Base-by-base conservation (phyloP, 2,329 filamentous ascomycete genomes). In the Septoria linicola region DNA sequence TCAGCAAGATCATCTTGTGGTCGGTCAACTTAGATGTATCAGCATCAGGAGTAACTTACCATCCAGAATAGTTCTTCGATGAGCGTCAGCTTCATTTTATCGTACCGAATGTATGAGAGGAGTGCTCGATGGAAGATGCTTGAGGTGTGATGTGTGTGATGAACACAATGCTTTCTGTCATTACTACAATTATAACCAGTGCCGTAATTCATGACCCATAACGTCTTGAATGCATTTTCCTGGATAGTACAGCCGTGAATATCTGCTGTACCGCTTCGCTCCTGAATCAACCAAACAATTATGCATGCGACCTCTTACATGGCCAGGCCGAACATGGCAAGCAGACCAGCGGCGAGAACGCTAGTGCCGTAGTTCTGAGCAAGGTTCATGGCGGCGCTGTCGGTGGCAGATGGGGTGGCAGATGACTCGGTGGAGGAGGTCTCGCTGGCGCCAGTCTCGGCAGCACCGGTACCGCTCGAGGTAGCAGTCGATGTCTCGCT, bases 321-420 rank as follows among this genome's bases (percentile, higher is more conserved):
- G 55, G 80, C 71, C 55, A 83, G 66, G 57, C 80, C 80, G 63
- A 84, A 80, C 48, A 80, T 68, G 43, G 77, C 75, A 51, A 81
- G 70, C 56, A 83, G 68, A 62, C 76, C 77, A 53, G 76, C 76
- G 41, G 75, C 77, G 49, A 68, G 41, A 51, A 65, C 53, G 47
- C 74, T 73, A 47, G 77, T 78, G 43, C 79, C 76, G 64, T 78
- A 78, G 57, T 77, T 72, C 62, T 74, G 72, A 42, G 68, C 71
- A 59, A 74, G 61, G 59, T 66, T 68, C 57, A 77, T 53, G 54
- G 74, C 77, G 55, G 70, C 68, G 34, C 61, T 63, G 14, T 66
- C 63, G 17, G 67, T 58, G 21, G 65, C 49, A 19, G 55, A 45
- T 17, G 55, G 54, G 21, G 61, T 54, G 40, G 63, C 57, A 37